Conservation (phyloP, 176 grass and related monocot genomes). For the Olyra latifolia region DNA sequence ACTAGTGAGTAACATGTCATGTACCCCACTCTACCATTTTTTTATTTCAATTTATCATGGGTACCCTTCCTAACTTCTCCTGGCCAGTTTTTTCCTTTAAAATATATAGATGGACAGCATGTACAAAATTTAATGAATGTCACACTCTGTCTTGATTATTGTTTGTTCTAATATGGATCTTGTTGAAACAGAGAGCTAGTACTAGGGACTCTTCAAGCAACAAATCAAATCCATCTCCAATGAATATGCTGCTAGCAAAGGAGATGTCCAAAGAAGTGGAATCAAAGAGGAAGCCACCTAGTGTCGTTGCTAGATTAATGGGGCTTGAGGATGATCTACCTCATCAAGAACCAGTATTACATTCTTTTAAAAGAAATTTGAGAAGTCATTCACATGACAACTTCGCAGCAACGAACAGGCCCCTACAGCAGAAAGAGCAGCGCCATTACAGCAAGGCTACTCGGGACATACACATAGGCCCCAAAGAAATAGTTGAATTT, state of each 20-base stretch:
- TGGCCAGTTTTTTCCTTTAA: neutral
- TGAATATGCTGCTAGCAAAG: constrained; percentile 66
- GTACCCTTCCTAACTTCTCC: neutral
- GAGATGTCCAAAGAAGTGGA: constrained; percentile 62
- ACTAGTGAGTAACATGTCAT: constrained; percentile 51
- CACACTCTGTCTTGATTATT: neutral
- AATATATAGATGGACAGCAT: neutral
- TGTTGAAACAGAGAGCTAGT: constrained; percentile 23
- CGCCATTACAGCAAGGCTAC: constrained; percentile 33
- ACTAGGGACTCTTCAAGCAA: constrained; percentile 47
- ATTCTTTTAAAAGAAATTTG: constrained; percentile 43
- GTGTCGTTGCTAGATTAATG: constrained; percentile 90
- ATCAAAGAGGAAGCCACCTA: constrained; percentile 60
- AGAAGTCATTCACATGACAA: constrained; percentile 37
- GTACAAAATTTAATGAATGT: neutral
- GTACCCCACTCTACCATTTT: neutral
- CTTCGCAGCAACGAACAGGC: constrained; percentile 25
- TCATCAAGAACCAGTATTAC: constrained; percentile 39
- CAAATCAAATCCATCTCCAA: constrained; percentile 52
- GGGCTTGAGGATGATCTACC: constrained; percentile 84
- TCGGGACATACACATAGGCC: constrained; percentile 26
- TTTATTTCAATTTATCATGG: constrained; percentile 4
- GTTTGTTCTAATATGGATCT: constrained; percentile 18
- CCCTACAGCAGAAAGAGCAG: constrained; percentile 25
- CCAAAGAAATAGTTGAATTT: constrained; percentile 57